Evolutionary conservation across 257 asterid species (phyloP).

Genomic region (Datura wrightii): DNA sequence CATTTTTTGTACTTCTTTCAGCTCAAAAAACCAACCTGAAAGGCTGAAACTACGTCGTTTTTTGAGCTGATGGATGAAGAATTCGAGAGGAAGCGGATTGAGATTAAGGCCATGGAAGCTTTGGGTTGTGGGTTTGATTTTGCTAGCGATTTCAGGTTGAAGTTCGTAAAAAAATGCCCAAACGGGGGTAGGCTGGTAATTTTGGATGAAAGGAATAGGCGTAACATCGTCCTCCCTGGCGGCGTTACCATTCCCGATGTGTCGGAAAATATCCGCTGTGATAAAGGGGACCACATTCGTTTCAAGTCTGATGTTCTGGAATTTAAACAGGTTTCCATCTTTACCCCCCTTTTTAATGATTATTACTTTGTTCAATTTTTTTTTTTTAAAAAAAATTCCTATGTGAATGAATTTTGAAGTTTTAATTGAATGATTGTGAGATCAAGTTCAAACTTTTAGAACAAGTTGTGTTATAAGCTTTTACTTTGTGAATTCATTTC

Average conservation of each 20-base stretch:
- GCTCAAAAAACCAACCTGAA: not conserved
- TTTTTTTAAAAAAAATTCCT: not conserved
- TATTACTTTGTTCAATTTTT: not conserved
- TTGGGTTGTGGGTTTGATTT: constrained; percentile 93
- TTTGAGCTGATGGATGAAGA: constrained; percentile 41
- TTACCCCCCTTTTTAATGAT: not conserved
- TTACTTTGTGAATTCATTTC: not conserved
- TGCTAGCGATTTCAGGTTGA: constrained; percentile 96
- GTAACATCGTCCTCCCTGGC: constrained; percentile 79
- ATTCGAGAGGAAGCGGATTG: constrained; percentile 63
- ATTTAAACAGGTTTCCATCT: constrained; percentile 72
- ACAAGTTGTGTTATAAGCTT: not conserved
- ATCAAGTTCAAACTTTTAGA: not conserved
- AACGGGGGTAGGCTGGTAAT: constrained; percentile 68
- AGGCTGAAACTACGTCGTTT: constrained; percentile 25
- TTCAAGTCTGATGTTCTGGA: constrained; percentile 96
- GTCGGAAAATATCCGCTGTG: constrained; percentile 79
- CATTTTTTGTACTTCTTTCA: not conserved
- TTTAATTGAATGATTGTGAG: not conserved
- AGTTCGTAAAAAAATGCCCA: constrained; percentile 73
- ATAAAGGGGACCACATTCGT: constrained; percentile 90
- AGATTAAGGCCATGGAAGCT: constrained; percentile 79
- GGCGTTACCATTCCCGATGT: constrained; percentile 69
- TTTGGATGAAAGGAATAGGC: constrained; percentile 57
- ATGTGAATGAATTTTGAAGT: not conserved